Percentiles rank a stretch among this genome's conserved stretches.
phyloP scores from a whole-genome alignment of 495 filamentous ascomycete species.

The Pyrenula aspistea region DNA sequence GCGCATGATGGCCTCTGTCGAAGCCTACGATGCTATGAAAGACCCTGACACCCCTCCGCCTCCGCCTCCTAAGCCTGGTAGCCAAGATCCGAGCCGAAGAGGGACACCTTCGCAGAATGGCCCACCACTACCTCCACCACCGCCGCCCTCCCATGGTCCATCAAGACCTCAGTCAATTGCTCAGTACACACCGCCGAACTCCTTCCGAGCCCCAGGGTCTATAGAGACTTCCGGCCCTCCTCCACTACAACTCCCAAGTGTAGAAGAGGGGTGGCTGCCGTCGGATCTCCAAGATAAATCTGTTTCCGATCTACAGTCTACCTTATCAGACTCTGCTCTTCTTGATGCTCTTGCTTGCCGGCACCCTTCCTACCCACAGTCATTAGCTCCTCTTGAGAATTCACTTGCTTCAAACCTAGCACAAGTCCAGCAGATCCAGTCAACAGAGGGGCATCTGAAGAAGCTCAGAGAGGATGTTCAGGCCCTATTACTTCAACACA shows the following conservation, averaged over 20 bases:
- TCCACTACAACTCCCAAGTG: constrained; percentile 22
- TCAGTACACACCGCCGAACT: constrained; percentile 5
- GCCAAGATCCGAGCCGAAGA: constrained; percentile 55
- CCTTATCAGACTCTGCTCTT: constrained; percentile 45
- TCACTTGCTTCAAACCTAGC: constrained; percentile 54
- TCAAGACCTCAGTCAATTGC: constrained; percentile 5
- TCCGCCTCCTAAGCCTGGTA: constrained; percentile 60
- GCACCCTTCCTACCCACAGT: constrained; percentile 44
- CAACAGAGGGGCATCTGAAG: constrained; percentile 47
- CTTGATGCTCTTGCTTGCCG: constrained; percentile 52
- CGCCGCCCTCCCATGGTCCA: constrained; percentile 17
- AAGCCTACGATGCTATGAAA: neutral
- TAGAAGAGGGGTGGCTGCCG: constrained; percentile 53
- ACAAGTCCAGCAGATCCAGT: constrained; percentile 46
- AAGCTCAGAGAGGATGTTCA: constrained; percentile 57
- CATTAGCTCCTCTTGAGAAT: constrained; percentile 48
- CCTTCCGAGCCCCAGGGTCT: constrained; percentile 7
- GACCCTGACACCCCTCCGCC: constrained; percentile 49
- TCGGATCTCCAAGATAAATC: constrained; percentile 61
- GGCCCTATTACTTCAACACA: constrained; percentile 67
- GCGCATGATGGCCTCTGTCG: neutral
- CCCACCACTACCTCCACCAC: constrained; percentile 20
- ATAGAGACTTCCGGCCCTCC: constrained; percentile 11
- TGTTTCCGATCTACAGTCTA: constrained; percentile 55
- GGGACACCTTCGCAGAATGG: constrained; percentile 39